Evolutionary conservation across 805 yeast genomes (phyloP).

Genomic region (Zygotorulaspora chibaensis): DNA sequence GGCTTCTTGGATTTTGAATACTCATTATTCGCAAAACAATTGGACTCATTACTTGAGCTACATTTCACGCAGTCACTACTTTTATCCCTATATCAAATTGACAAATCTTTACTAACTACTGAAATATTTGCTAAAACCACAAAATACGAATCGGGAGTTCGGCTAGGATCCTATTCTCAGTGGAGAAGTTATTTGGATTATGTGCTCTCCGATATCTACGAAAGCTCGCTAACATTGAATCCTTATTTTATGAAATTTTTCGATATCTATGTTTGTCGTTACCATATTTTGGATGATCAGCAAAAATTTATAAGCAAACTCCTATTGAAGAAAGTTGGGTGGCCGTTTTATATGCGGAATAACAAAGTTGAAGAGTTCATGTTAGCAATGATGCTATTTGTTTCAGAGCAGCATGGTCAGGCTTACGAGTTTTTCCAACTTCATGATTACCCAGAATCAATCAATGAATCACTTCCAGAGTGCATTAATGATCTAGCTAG

Average conservation of each 20-base stretch:
- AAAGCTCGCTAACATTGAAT: conserved; percentile 11
- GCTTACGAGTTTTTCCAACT: conserved; percentile 28
- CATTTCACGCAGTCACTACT: conserved; percentile 28
- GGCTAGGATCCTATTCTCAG: conserved; percentile 23
- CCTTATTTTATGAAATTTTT: conserved; percentile 22
- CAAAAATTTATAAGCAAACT: conserved; percentile 3
- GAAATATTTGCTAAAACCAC: conserved; percentile 22
- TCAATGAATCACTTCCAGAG: conserved; percentile 19
- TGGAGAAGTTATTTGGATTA: conserved; percentile 19
- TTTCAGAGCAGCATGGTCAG: conserved; percentile 23
- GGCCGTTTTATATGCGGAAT: conserved; percentile 21
- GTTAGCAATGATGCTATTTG: conserved; percentile 25
- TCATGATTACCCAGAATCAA: conserved; percentile 23
- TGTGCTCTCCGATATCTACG: conserved; percentile 15
- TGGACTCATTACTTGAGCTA: conserved; percentile 21
- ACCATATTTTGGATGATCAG: conserved; percentile 3
- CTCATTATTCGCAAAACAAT: conserved; percentile 21
- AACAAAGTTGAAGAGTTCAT: conserved; percentile 26
- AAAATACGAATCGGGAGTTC: conserved; percentile 26
- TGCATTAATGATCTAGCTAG: conserved; percentile 16
- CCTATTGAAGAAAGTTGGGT: conserved; percentile 19
- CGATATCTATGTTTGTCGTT: conserved; percentile 16
- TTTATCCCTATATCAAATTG: conserved; percentile 24
- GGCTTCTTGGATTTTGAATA: conserved; percentile 39
- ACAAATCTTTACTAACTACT: conserved; percentile 19